Conservation (phyloP, 805 yeast species). For the Nakazawaea molendinolei region DNA sequence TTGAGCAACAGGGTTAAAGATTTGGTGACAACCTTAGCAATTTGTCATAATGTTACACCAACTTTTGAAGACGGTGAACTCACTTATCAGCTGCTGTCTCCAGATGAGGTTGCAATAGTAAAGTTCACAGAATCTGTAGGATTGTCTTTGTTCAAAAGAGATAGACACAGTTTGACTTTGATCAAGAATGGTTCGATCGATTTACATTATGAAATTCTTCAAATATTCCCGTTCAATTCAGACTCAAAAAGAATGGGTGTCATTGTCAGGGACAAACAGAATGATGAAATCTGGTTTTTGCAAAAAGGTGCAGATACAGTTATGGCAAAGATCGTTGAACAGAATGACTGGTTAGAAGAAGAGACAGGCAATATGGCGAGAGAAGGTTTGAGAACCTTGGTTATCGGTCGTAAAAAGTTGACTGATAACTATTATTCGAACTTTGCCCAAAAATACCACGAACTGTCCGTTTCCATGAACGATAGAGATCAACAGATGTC, state of each 20-base stretch:
- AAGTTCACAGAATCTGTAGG: slow-evolving; percentile 87
- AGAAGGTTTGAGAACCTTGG: slow-evolving; percentile 93
- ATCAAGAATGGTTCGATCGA: slow-evolving; percentile 53
- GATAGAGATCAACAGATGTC: slow-evolving; percentile 76
- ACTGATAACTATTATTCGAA: slow-evolving; percentile 46
- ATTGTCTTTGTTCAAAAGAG: slow-evolving; percentile 71
- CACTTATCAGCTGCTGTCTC: slow-evolving; percentile 95
- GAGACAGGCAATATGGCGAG: slow-evolving; percentile 98
- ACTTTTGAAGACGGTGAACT: slow-evolving; percentile 69
- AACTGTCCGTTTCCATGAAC: slow-evolving; percentile 72
- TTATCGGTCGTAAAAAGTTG: slow-evolving; percentile 80
- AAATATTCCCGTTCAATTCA: slow-evolving; percentile 90
- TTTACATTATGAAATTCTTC: slow-evolving; percentile 58
- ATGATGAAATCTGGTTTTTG: slow-evolving; percentile 75
- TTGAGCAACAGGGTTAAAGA: slow-evolving; percentile 73
- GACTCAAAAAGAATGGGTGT: slow-evolving; percentile 97
- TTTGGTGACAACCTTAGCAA: slow-evolving; percentile 71
- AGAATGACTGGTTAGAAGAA: slow-evolving; percentile 95
- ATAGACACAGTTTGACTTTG: slow-evolving; percentile 66
- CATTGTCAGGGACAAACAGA: slow-evolving; percentile 54
- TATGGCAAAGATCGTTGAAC: slow-evolving; percentile 76
- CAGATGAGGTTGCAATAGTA: slow-evolving; percentile 97
- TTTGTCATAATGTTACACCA: slow-evolving; percentile 98
- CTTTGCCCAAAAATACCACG: slow-evolving; percentile 57
- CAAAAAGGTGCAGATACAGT: slow-evolving; percentile 97